phyloP scores from a whole-genome alignment of 208 protist genomes.

The Jaenimonas drosophilae region DNA sequence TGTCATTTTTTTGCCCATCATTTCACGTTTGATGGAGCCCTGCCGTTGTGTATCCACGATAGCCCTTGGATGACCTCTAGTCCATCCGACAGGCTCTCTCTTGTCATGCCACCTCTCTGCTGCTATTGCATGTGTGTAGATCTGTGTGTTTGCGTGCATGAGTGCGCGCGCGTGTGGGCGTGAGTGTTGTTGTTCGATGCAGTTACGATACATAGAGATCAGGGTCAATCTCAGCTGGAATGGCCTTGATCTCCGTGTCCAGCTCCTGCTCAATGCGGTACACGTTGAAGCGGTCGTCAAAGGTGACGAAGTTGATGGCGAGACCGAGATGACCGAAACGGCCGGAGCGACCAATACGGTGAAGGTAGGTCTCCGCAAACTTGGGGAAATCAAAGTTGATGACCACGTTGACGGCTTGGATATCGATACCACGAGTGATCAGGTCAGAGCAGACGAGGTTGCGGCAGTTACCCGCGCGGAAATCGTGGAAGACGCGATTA shows the following conservation, averaged over 20 bases:
- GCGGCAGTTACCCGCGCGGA: slow-evolving; percentile 95
- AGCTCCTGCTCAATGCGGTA: slow-evolving; percentile 98
- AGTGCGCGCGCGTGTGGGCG: too few species aligned
- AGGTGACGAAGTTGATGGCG: slow-evolving; percentile 99
- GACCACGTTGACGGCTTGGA: slow-evolving; percentile 99
- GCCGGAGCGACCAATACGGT: slow-evolving; percentile 94
- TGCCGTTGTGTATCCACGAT: too few species aligned
- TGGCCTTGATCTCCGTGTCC: slow-evolving; percentile 98
- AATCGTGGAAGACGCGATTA: slow-evolving; percentile 99
- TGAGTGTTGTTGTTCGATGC: not conserved
- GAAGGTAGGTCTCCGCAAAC: slow-evolving; percentile 97
- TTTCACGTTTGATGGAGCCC: too few species aligned
- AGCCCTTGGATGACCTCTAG: too few species aligned
- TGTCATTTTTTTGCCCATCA: too few species aligned
- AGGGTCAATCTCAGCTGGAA: slow-evolving; percentile 94
- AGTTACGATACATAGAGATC: slow-evolving; percentile 90
- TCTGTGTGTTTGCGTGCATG: too few species aligned
- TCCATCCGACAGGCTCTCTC: too few species aligned
- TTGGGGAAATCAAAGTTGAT: slow-evolving; percentile 99
- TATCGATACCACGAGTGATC: slow-evolving; percentile 99
- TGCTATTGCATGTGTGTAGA: not conserved
- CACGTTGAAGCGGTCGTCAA: slow-evolving; percentile 93
- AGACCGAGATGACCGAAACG: slow-evolving; percentile 98
- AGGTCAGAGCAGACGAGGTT: slow-evolving; percentile 99
- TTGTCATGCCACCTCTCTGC: not conserved